These are phyloP conservation scores for Rhododendron griersonianum DNA, from an alignment of 148 eudicot genomes.

Conservation along the genomic window DNA sequence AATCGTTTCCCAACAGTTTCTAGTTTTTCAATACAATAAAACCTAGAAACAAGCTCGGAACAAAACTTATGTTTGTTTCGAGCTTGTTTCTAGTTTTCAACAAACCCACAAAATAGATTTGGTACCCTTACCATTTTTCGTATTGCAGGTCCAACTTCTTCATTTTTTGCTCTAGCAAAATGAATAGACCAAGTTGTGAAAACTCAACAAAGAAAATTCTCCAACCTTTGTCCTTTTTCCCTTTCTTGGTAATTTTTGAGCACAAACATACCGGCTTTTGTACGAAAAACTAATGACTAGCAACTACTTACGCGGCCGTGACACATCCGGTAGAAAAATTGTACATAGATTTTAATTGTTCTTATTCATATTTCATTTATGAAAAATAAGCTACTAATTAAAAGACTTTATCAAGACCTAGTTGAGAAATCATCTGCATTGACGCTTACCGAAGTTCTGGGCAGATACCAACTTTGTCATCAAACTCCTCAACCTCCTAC, in stretches of 20 bases:
- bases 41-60: too few relatives aligned
- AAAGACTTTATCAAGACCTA: neutral
- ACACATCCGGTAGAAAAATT: neutral
- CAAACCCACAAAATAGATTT: neutral
- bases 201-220: neutral
- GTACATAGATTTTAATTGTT: neutral
- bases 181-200: too few relatives aligned
- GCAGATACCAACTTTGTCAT: constrained; percentile 44
- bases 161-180: too few relatives aligned
- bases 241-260: neutral
- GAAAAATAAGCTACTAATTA: neutral
- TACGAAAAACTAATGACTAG: neutral
- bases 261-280: neutral
- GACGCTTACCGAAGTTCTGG: constrained; percentile 32
- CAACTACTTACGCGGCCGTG: neutral
- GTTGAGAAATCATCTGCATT: constrained; percentile 48
- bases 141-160: too few relatives aligned
- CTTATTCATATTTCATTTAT: neutral
- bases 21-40: too few relatives aligned
- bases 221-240: neutral
- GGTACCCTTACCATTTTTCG: neutral
- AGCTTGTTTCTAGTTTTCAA: neutral
- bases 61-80: too few relatives aligned
- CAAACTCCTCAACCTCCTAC: constrained; percentile 51
- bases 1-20: too few relatives aligned